Evolutionary conservation across 192 early-diverging fungal species (phyloP).

Genomic region (Umbelopsis isabellina): DNA sequence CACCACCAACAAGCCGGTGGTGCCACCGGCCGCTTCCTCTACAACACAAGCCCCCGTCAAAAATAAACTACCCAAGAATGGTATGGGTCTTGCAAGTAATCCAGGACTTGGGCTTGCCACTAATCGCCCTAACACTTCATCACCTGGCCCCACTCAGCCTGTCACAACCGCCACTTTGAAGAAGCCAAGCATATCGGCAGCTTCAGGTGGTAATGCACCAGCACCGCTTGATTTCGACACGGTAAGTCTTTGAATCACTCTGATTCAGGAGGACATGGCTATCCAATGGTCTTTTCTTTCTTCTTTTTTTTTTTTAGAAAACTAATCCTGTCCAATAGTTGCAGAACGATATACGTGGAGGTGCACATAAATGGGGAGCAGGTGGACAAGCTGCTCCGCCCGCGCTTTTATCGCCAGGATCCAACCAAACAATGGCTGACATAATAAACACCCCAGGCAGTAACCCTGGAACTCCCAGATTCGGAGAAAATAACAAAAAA

Average conservation of each 20-base stretch:
- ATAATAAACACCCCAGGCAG: neutral
- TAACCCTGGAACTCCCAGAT: slow-evolving; percentile 9
- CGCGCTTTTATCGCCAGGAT: neutral
- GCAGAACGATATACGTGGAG: slow-evolving; percentile 17
- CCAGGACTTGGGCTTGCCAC: neutral
- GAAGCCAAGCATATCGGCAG: neutral
- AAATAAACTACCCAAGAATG: slow-evolving; percentile 14
- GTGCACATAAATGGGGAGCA: slow-evolving; percentile 2
- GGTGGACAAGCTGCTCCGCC: neutral
- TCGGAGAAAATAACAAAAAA: slow-evolving; percentile 9
- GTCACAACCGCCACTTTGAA: neutral
- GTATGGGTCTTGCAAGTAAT: slow-evolving; percentile 1
- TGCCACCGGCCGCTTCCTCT: neutral
- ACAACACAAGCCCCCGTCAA: neutral
- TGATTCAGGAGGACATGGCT: too few relatives aligned
- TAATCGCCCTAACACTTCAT: neutral
- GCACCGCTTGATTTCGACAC: neutral
- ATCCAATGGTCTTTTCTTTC: too few relatives aligned
- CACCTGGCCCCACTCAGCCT: neutral
- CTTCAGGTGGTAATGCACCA: neutral
- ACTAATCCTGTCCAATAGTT: neutral
- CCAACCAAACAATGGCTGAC: neutral
- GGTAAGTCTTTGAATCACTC: neutral
- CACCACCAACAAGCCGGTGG: neutral
- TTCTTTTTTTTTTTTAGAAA: too few relatives aligned